Percentiles rank a stretch among this genome's conserved stretches.
phyloP scores from a whole-genome alignment of 192 early-diverging fungal species.

The Dissophora ornata region DNA sequence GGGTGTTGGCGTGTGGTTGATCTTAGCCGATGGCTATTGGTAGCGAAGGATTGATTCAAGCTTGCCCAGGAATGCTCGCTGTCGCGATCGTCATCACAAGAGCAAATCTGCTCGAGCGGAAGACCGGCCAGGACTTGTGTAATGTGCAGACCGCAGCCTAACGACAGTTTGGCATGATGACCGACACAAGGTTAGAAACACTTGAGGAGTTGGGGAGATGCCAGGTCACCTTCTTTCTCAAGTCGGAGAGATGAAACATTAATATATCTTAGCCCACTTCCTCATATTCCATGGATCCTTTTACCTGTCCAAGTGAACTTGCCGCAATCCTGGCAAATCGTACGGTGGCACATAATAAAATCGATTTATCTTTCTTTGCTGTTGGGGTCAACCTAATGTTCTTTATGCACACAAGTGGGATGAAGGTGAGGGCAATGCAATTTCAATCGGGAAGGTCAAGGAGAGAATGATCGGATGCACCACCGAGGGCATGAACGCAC shows the following conservation, averaged over 20 bases:
- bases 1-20: not conserved
- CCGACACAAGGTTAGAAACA: not conserved
- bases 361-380: not conserved
- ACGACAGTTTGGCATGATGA: not conserved
- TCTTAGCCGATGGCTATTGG: not conserved
- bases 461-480: too few species aligned
- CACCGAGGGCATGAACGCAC: too few species aligned
- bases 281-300: too few species aligned
- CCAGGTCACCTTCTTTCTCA: too few species aligned
- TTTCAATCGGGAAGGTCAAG: too few species aligned
- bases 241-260: not conserved
- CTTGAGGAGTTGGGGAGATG: too few species aligned
- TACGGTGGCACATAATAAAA: constrained; percentile 29
- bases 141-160: constrained; percentile 50
- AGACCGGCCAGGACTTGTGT: constrained; percentile 44
- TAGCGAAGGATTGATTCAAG: not conserved
- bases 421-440: not conserved
- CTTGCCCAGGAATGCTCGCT: constrained; percentile 46
- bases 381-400: not conserved
- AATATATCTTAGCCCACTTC: too few species aligned
- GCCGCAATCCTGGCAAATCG: constrained; percentile 40
- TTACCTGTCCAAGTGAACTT: constrained; percentile 53
- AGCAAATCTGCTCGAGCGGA: constrained; percentile 42
- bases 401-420: not conserved
- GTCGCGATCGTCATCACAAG: constrained; percentile 48